Evolutionary conservation across 1,284 basidiomycete species (phyloP), one percentile per base, ranked within the genome.

Genomic region (Heliocybe sulcata): DNA sequence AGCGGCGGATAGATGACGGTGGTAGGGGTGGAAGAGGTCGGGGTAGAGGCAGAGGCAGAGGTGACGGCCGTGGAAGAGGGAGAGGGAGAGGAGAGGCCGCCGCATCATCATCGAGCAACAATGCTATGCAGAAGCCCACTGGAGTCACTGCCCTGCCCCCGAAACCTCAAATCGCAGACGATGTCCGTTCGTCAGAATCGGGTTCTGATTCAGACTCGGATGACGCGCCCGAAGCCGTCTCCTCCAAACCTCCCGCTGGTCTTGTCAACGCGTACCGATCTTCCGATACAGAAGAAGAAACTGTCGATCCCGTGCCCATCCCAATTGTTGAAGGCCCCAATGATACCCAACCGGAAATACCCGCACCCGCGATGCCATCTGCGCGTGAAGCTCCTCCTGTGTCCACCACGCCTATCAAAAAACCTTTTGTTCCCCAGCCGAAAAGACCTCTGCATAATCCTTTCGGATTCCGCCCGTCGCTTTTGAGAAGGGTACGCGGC

Each of bases 401-500:
- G 6, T 22, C 56, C 48, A 53, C 51, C 54, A 55, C 60, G 55
- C 54, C 54, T 23, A 25, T 58, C 51, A 65, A 62, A 56, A 74
- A 69, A 56, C 65, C 64, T 16, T 61, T 58, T 1, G 69, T 71
- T 3, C 72, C 66, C 48, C 80, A 82, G 60, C 85, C 87, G 0
- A 80, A 75, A 59, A 72, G 67, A 55, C 77, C 75, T 16, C 73
- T 77, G 3, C 73, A 69, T 52, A 92, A 91, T 68, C 82, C 85
- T 0, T 94, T 94, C 60, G 77, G 75, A 35, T 76, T 81, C 12
- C 77, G 83, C 20, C 78, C 85, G 3, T 83, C 82, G 10, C 76
- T 94, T 33, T 72, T 94, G 54, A 85, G 85, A 57, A 90, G 87
- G 59, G 90, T 93, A 66, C 67, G 85, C 69, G 35, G 26, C 12